Base-by-base conservation (phyloP, 768 basidiomycete genomes). In the Saitozyma podzolica region DNA sequence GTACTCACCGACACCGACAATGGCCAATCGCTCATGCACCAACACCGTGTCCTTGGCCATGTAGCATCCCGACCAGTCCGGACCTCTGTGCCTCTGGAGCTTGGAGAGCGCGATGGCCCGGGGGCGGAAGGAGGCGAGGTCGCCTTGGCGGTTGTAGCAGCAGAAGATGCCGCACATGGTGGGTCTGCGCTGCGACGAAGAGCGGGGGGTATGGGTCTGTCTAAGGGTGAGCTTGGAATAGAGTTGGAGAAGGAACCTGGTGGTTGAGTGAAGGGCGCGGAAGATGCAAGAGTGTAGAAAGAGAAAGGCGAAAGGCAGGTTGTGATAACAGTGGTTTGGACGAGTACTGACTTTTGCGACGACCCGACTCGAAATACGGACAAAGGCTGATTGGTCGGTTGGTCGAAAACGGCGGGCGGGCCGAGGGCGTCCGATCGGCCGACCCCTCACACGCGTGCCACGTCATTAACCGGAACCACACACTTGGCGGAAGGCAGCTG, bases 31-130 rank as follows among this genome's bases (percentile, higher is more conserved):
- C 78, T 99, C 96, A 70, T 99, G 96, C 41, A 90, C 90, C 65
- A 99, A 86, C 61, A 96, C 85, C 48, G 85, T 84, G 56, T 88
- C 84, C 78, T 87, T 86, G 50, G 90, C 90, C 66, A 93, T 89
- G 80, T 87, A 89, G 81, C 91, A 95, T 39, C 96, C 96, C 13
- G 92, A 93, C 96, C 96, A 99, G 81, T 99, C 96, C 10, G 96
- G 96, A 13, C 96, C 96, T 66, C 94, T 88, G 77, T 96, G 94
- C 56, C 95, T 86, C 63, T 91, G 87, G 66, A 86, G 87, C 81
- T 92, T 96, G 10, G 92, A 92, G 71, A 90, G 84, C 4, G 91
- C 88, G 61, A 97, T 87, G 73, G 87, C 89, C 59, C 83, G 86
- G 50, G 88, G 83, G 65, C 94, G 84, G 69, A 88, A 88, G 20